Evolutionary conservation across 371 early-diverging fungal species (phyloP), one percentile per base, ranked within the genome.

Genomic region (Mucor irregularis): DNA sequence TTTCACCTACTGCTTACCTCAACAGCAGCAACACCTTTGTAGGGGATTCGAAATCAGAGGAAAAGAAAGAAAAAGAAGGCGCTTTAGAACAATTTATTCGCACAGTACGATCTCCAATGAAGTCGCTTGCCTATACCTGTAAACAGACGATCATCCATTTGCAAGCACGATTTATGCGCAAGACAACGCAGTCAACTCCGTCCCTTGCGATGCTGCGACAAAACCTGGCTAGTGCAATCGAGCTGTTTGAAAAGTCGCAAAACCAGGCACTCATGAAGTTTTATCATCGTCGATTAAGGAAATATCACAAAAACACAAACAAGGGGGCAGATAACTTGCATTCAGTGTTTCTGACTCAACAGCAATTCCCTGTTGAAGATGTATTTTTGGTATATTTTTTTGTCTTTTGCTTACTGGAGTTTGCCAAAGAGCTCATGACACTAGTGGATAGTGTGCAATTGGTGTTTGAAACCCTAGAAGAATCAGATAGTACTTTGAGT

Each of bases 341-440:
- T 6, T 59, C 64, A n/a, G 62, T 64, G 4, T 33, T 74, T 22
- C 56, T 74, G 52, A 64, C 58, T 5, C 64, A 54, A 25, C 11
- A 0, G 9, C 33, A 70, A 24, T 63, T 68, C 38, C 62, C 68
- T 14, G 80, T 76, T 0, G 89, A 91, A 51, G 85, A 85, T 48
- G 77, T 90, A 9, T 88, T 88, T 49, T 53, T 84, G 33, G 87
- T 88, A 5, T 86, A 87, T 50, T 91, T 88, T 55, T 91, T 90
- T 58, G 89, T 88, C 13, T 90, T 89, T 55, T 78, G 86, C 26
- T 63, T 89, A 38, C 73, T 86, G 61, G 89, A 89, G 56, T 88
- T 90, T 49, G 85, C 84, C 13, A 84, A 74, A 53, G 89, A 90
- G 61, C 61, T 91, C 3, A 73, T 86, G 29, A 68, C 64, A 17